Evolutionary conservation across 306 rosid genomes (phyloP), one percentile per base, ranked within the genome.

Genomic region (Sophora flavescens): DNA sequence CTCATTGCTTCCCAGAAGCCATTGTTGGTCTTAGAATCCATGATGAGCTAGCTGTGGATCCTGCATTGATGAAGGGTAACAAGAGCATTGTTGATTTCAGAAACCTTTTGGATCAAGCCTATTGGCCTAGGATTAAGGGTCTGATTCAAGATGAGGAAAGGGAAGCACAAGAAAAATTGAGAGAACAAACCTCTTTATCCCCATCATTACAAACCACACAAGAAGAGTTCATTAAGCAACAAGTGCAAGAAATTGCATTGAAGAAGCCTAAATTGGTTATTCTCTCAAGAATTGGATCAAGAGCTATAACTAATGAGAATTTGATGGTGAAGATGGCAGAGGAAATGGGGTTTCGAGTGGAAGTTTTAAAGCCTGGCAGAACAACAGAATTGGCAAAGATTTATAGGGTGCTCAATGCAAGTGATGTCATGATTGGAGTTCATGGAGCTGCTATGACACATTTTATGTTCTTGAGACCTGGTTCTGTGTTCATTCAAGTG

Each of bases 391-490:
- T 96, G 70, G 98, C 99, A 12, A 92, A 87, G 87, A 86, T 91
- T 45, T 96, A 96, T 59, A 68, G 88, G 32, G 83, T 56, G 16
- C 88, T 96, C 0, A 92, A 92, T 82, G 82, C 73, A 35, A 92
- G 97, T 75, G 96, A 96, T 83, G 93, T 84, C 5, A 87, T 96
- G 98, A 59, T 96, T 62, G 99, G 99, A 5, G 98, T 91, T 9
- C 99, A 96, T 80, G 99, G 99, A 6, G 99, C 99, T 6, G 99
- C 99, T 14, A 88, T 96, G 99, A 96, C 99, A 2, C 99, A 96
- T 73, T 91, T 86, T 45, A 30, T 96, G 38, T 96, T 96, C 76
- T 57, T 96, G 93, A 92, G 77, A 68, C 97, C 98, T 13, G 79
- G 84, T 2, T 83, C 82, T 18, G 87, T 91, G 75, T 91, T 92